phyloP scores from a whole-genome alignment of 2,329 filamentous ascomycete genomes.

The Didymella exigua region DNA sequence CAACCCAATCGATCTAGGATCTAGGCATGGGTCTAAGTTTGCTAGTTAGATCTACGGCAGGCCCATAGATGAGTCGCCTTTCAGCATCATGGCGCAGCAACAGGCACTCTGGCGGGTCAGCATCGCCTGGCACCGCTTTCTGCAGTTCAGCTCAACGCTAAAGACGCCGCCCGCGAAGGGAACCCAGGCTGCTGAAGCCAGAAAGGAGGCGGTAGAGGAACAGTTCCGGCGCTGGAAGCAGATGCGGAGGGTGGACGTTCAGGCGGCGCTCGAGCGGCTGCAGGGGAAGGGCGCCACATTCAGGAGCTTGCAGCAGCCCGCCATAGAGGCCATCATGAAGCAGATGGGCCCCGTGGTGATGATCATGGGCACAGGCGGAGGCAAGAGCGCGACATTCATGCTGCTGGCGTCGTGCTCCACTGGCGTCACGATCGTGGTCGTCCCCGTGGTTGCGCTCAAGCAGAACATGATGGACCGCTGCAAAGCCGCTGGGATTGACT shows the following conservation, averaged over 20 bases:
- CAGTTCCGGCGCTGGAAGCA: background rate
- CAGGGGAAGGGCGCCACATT: too few species aligned
- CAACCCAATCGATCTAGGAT: background rate
- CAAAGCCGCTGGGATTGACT: slow-evolving; percentile 13
- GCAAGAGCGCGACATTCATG: background rate
- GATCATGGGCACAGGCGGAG: background rate
- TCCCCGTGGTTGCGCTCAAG: background rate
- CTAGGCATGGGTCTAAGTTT: background rate
- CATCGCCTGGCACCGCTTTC: background rate
- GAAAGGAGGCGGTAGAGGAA: background rate
- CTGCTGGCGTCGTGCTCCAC: background rate
- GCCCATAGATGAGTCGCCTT: background rate
- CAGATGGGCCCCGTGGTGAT: background rate
- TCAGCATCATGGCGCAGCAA: background rate
- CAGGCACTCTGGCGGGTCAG: background rate
- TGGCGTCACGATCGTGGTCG: background rate
- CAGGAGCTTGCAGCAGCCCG: background rate
- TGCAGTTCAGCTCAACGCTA: background rate
- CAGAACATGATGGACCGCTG: background rate
- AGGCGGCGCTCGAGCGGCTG: too few species aligned
- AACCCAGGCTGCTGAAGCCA: background rate
- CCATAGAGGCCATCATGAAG: background rate
- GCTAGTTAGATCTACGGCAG: background rate
- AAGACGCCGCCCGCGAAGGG: background rate
- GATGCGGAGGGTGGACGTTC: too few species aligned